Percentiles rank a stretch among this genome's conserved stretches.
phyloP scores from a whole-genome alignment of 129 eudicot species.

The Pseudognaphalium luteoalbum region DNA sequence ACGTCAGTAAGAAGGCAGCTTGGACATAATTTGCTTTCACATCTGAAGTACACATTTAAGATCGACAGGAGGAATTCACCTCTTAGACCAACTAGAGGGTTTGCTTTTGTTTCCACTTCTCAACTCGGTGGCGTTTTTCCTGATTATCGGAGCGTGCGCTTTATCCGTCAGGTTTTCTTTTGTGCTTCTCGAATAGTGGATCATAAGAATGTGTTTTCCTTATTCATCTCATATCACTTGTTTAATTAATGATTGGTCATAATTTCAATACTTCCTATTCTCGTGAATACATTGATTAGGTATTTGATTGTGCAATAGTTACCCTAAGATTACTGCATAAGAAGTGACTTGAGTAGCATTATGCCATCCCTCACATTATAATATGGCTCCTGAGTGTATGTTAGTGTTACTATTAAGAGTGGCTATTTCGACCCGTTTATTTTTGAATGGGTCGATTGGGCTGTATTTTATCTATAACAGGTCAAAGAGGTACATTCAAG shows the following conservation, averaged over 20 bases:
- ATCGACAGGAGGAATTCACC: constrained; percentile 75
- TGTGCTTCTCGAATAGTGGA: not conserved
- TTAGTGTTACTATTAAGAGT: not conserved
- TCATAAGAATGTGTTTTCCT: not conserved
- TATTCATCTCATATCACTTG: not conserved
- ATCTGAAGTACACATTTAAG: constrained; percentile 72
- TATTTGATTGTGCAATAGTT: not conserved
- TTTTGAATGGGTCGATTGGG: not conserved
- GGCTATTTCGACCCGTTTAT: not conserved
- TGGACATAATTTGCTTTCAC: constrained; percentile 47
- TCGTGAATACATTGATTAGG: not conserved
- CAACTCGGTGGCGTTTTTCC: constrained; percentile 86
- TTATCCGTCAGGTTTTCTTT: constrained; percentile 71
- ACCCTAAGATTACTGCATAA: not conserved
- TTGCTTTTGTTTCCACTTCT: constrained; percentile 76
- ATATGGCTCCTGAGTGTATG: not conserved
- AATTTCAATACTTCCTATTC: not conserved
- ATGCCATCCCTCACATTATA: not conserved
- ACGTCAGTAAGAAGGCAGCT: constrained; percentile 17
- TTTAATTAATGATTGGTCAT: not conserved
- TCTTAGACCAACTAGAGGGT: constrained; percentile 83
- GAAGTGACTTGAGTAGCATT: not conserved
- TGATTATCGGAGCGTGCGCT: constrained; percentile 73
- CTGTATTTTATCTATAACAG: not conserved
- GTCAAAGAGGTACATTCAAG: not conserved